Evolutionary conservation across 257 asterid species (phyloP), one percentile per base, ranked within the genome.

Genomic region (Handroanthus guayacan): DNA sequence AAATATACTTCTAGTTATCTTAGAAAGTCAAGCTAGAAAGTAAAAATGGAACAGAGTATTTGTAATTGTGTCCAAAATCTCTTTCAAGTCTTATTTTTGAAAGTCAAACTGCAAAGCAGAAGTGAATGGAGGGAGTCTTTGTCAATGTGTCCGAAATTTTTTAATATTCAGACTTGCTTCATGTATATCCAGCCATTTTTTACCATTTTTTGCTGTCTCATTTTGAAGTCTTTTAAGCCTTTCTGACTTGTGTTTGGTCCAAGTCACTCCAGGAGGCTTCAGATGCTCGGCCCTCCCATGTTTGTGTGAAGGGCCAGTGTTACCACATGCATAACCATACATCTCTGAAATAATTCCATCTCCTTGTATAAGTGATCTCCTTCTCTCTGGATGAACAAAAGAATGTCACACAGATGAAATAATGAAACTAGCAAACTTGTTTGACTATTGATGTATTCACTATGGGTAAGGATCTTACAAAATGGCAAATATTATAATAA

Each of bases 211-310:
- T 36, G 51, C 6, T 54, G 52, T 73, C 64, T 62, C 62, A n/a
- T 16, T 12, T 73, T 13, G 31, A 17, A 63, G 20, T 17, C 51
- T 39, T n/a, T 62, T 41, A 16, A 52, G 79, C 43, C 55, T 51
- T 20, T 41, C 14, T 18, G 43, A 65, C 11, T 51, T 44, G 36
- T 75, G 51, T 18, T 66, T 75, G 16, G 43, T 25, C 69, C 43
- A 52, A 64, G 65, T 52, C 44, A 67, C 65, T 74, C 25, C 41
- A 9, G 52, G 12, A 54, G 58, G 34, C 51, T 60, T 44, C 20
- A 34, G 43, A 47, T 55, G 41, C 65, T 57, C 9, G 17, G 71
- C 38, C 66, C 50, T 47, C 31, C 38, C 6, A 18, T 48, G 18
- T 2, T 47, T 50, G 48, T 61, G 39, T 14, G 9, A 50, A 60